Evolutionary conservation across 257 asterid genomes (phyloP).

Genomic region (Vinca minor): DNA sequence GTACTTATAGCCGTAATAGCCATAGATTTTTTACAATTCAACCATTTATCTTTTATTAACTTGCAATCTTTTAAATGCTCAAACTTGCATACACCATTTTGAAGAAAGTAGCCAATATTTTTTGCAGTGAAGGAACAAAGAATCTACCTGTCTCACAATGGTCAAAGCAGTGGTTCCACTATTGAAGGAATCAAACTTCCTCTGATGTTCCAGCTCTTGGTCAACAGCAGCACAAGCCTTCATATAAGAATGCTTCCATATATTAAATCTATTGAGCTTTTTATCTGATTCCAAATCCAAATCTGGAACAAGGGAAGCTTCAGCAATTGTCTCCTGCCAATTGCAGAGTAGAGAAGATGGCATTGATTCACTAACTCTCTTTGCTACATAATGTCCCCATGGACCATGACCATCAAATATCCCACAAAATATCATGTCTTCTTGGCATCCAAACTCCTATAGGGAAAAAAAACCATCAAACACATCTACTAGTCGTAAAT

Average conservation of each 20-base stretch:
- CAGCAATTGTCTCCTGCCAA: conserved; percentile 72
- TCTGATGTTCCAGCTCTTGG: conserved; percentile 60
- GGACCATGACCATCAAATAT: conserved; percentile 96
- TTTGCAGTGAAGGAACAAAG: background rate
- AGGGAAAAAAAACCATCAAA: background rate
- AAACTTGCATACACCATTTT: background rate
- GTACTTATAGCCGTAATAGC: no score
- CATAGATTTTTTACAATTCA: background rate
- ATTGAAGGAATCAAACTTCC: conserved; percentile 61
- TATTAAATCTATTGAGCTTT: conserved; percentile 44
- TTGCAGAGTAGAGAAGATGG: conserved; percentile 56
- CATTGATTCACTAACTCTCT: conserved; percentile 70
- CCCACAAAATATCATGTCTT: conserved; percentile 90
- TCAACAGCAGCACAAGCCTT: conserved; percentile 91
- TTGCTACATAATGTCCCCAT: conserved; percentile 95
- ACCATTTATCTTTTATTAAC: background rate
- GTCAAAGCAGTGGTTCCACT: conserved; percentile 93
- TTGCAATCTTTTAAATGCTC: background rate
- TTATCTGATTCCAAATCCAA: conserved; percentile 40
- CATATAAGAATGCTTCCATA: conserved; percentile 76
- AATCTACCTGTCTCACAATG: conserved; percentile 68
- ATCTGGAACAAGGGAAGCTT: conserved; percentile 52
- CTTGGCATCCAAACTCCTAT: conserved; percentile 93
- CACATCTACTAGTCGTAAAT: background rate
- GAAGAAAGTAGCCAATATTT: background rate